Evolutionary conservation across 2,329 filamentous ascomycete genomes (phyloP).

Genomic region (Rhexocercosporidium sp.): DNA sequence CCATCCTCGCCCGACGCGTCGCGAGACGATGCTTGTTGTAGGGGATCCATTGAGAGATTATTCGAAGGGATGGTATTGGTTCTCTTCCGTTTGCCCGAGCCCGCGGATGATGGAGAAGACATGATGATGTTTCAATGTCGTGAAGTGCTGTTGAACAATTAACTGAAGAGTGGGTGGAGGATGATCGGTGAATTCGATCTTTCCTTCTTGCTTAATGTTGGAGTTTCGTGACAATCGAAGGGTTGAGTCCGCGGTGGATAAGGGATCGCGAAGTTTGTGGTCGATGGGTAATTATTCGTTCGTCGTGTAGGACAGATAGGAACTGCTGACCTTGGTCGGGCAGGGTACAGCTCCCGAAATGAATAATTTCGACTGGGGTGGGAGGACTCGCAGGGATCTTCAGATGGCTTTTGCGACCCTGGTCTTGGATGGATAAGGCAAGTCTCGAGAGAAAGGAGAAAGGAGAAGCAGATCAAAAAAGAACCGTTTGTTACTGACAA

Average conservation of each 20-base stretch:
- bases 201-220: neutral
- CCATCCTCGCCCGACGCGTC: slow-evolving; percentile 85
- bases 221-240: neutral
- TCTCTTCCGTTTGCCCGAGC: slow-evolving; percentile 79
- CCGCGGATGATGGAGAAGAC: slow-evolving; percentile 45
- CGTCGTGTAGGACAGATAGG: slow-evolving; percentile 8
- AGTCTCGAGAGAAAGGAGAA: neutral
- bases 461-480: neutral
- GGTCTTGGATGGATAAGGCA: slow-evolving; percentile 1
- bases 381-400: slow-evolving; percentile 10
- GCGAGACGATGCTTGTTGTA: slow-evolving; percentile 73
- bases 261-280: neutral
- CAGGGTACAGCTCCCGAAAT: slow-evolving; percentile 9
- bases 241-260: neutral
- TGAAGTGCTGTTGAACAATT: neutral
- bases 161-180: neutral
- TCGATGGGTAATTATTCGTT: neutral
- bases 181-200: neutral
- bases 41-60: slow-evolving; percentile 58
- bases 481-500: neutral
- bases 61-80: slow-evolving; percentile 56
- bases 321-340: neutral
- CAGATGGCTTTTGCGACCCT: slow-evolving; percentile 10
- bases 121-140: slow-evolving; percentile 29
- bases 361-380: slow-evolving; percentile 9